Conservation (phyloP, 345 rosid genomes). For the Citrus cavaleriei region DNA sequence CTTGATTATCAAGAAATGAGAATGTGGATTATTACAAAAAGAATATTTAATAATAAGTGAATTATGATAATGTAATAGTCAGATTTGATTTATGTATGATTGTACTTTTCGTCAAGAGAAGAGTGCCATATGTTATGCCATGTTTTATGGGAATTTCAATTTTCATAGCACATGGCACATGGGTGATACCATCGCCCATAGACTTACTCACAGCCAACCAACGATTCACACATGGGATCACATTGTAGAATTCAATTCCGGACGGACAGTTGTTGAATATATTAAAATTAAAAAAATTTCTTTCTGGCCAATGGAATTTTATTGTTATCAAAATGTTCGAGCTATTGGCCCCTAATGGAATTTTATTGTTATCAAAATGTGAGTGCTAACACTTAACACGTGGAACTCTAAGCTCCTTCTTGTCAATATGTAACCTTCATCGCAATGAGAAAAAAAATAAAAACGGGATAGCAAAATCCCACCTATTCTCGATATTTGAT, state of each 20-base stretch:
- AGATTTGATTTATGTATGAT: constrained; percentile 15
- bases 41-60: not conserved
- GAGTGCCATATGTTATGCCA: constrained; percentile 35
- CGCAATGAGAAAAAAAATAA: not conserved
- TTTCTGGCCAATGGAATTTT: not conserved
- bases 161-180: constrained; percentile 36
- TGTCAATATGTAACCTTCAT: not conserved
- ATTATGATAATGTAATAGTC: constrained; percentile 21
- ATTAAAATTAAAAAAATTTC: not conserved
- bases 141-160: constrained; percentile 36
- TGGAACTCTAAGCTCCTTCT: not conserved
- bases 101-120: constrained; percentile 4
- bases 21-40: not conserved
- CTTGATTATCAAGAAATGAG: constrained; percentile 19
- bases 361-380: not conserved
- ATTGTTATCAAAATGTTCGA: not conserved
- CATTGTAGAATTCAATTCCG: constrained; percentile 1
- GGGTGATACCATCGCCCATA: constrained; percentile 34
- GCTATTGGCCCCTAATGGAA: too few species aligned
- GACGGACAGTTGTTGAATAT: not conserved
- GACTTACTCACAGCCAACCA: constrained; percentile 6
- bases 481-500: too few species aligned
- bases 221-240: constrained; percentile 34
- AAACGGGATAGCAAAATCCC: too few species aligned
- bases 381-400: not conserved